Base-by-base conservation (phyloP, 1,284 basidiomycete species). In the Trametes polyzona region DNA sequence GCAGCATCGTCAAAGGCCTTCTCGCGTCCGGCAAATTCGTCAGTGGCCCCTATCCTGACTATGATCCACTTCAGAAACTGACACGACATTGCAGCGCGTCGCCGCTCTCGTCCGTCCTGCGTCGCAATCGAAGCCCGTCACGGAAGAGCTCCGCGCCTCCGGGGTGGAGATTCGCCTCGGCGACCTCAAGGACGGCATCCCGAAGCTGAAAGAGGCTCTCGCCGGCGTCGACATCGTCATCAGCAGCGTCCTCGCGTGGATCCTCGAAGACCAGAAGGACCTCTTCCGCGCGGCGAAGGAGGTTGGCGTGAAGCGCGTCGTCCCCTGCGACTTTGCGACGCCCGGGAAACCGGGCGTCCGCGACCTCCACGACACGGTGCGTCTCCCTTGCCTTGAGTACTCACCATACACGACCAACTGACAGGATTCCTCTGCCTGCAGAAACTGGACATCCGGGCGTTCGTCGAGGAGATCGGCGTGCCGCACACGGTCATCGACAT, bases 211-310 rank as follows among this genome's bases (percentile, higher is more conserved):
- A 24, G 29, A 46, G 23, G n/a, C n/a, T 6, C 52, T 67, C 23
- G 6, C 30, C 1, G 65, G 63, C 5, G 64, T 66, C 10, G 48
- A 61, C 23, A 55, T 60, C 44, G 14, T 66, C 26, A 50, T 64
- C 43, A 65, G 61, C 52, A 44, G 57, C 3, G 42, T 60, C 3
- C 8, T 24, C 4, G 50, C 47, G 10, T 50, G 23, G 37, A 17
- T 47, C 7, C 29, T 66, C 30, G 26, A 23, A 11, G 41, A 50
- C 5, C 64, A 67, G 58, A 63, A 59, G 43, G 52, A 56, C 41
- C 19, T 63, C 56, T 24, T 67, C 61, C 29, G 46, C 52, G 52
- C 63, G n/a, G 44, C 65, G 42, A 56, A 66, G 48, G 50, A 55
- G 35, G 52, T 58, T 50, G 55, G 55, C 39, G 61, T 63, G 23